Percentiles rank a stretch among this genome's conserved stretches.
These are phyloP conservation scores for Calonectria montana DNA, from an alignment of 2,329 filamentous ascomycete genomes.

Conservation along the genomic window DNA sequence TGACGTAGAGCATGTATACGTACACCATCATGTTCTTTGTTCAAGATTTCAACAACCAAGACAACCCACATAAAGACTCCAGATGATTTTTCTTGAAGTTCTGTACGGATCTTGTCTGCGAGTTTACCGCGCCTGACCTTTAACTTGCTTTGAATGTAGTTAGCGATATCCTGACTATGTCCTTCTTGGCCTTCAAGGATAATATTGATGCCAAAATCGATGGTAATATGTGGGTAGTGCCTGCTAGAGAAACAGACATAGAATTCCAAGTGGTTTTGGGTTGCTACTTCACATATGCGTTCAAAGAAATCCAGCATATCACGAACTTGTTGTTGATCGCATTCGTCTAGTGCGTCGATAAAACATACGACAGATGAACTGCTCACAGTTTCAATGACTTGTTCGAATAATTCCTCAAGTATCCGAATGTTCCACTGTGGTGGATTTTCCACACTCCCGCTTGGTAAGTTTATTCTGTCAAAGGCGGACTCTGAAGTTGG, in stretches of 20 bases:
- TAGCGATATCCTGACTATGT: slow-evolving; percentile 41
- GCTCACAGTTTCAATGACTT: background rate
- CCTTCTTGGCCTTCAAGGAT: slow-evolving; percentile 40
- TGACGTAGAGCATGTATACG: slow-evolving; percentile 37
- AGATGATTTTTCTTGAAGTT: slow-evolving; percentile 51
- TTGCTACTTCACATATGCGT: background rate
- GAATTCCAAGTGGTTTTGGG: background rate
- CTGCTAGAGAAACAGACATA: slow-evolving; percentile 34
- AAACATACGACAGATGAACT: background rate
- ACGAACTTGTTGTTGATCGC: background rate
- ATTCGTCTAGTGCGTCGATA: background rate
- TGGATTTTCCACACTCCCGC: background rate
- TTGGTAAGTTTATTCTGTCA: slow-evolving; percentile 21
- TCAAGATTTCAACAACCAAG: slow-evolving; percentile 53
- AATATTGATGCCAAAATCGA: slow-evolving; percentile 42
- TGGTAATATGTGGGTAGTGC: slow-evolving; percentile 56
- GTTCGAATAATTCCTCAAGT: background rate
- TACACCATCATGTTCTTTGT: slow-evolving; percentile 46
- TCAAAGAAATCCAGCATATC: background rate
- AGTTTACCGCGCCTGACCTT: background rate
- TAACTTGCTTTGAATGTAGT: slow-evolving; percentile 31
- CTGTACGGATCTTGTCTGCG: slow-evolving; percentile 12
- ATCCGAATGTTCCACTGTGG: background rate
- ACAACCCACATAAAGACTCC: slow-evolving; percentile 59
- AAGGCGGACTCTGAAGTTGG: slow-evolving; percentile 49